Conservation (phyloP, 257 asterid species). For the Ehretia macrophylla region DNA sequence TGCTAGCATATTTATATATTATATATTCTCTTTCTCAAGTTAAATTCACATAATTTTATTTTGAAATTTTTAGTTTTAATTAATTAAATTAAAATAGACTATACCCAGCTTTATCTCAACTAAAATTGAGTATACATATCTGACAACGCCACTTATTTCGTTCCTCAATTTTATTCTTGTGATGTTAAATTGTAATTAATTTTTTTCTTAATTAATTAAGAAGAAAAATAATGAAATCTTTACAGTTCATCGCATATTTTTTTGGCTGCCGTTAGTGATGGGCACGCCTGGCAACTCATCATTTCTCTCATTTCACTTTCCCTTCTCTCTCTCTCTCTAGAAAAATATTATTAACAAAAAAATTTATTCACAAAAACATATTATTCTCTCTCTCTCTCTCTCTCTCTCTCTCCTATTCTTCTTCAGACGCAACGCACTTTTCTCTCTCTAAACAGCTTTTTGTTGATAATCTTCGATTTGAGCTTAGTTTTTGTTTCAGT, state of each 20-base stretch:
- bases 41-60: too few species aligned
- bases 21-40: too few species aligned
- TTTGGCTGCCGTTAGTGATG: constrained; percentile 58
- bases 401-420: not conserved
- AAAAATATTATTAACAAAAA: constrained; percentile 17
- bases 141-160: too few species aligned
- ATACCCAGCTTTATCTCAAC: too few species aligned
- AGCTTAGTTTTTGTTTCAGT: not conserved
- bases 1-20: too few species aligned
- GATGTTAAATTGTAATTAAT: too few species aligned
- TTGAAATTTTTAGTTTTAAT: too few species aligned
- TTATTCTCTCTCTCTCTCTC: not conserved
- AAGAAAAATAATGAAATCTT: not conserved
- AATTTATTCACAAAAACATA: not conserved
- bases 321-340: constrained; percentile 14
- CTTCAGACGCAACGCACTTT: not conserved
- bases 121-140: too few species aligned
- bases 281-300: constrained; percentile 85
- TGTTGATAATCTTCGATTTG: not conserved
- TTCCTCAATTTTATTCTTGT: too few species aligned
- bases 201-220: not conserved
- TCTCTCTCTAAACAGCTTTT: not conserved
- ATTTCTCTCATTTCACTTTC: constrained; percentile 39
- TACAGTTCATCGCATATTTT: not conserved
- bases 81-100: too few species aligned